Percentiles rank a stretch among this genome's conserved stretches.
Evolutionary conservation across 495 filamentous ascomycete species (phyloP).

Genomic region (Penicillium coprophilum): DNA sequence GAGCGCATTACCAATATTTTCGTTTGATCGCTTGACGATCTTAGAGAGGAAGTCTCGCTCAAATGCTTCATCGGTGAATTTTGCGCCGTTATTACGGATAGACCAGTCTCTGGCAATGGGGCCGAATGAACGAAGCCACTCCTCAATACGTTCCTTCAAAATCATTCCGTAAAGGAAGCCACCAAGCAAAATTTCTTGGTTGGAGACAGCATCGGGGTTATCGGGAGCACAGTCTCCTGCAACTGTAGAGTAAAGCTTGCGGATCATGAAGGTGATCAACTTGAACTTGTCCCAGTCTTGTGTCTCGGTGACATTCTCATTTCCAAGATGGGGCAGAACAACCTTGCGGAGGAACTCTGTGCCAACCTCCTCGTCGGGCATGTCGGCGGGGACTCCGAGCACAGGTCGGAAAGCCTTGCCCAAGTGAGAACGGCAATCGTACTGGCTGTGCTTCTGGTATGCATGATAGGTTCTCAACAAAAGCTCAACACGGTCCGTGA

Average conservation of each 20-base stretch:
- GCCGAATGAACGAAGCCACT: conserved; percentile 69
- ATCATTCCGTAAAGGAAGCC: conserved; percentile 94
- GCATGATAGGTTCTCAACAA: conserved; percentile 89
- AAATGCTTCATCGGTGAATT: conserved; percentile 71
- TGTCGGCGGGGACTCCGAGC: conserved; percentile 72
- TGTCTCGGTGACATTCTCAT: conserved; percentile 72
- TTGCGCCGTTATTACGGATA: conserved; percentile 58
- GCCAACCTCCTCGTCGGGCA: conserved; percentile 83
- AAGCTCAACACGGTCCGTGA: conserved; percentile 91
- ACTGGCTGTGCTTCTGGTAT: conserved; percentile 75
- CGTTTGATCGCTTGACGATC: conserved; percentile 76
- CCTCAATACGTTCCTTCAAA: conserved; percentile 89
- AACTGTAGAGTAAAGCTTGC: conserved; percentile 89
- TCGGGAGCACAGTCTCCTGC: conserved; percentile 89
- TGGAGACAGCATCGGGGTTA: conserved; percentile 93
- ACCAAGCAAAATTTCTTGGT: conserved; percentile 88
- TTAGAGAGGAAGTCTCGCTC: conserved; percentile 72
- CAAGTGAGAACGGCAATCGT: conserved; percentile 75
- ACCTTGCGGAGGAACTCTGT: conserved; percentile 86
- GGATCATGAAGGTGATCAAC: conserved; percentile 92
- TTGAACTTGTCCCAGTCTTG: conserved; percentile 91
- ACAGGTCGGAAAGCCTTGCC: conserved; percentile 88
- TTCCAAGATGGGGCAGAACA: conserved; percentile 86
- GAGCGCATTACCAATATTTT: conserved; percentile 79
- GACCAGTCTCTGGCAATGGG: conserved; percentile 67